These are phyloP conservation scores for Rosa persica DNA, from an alignment of 306 rosid species.

Conservation along the genomic window DNA sequence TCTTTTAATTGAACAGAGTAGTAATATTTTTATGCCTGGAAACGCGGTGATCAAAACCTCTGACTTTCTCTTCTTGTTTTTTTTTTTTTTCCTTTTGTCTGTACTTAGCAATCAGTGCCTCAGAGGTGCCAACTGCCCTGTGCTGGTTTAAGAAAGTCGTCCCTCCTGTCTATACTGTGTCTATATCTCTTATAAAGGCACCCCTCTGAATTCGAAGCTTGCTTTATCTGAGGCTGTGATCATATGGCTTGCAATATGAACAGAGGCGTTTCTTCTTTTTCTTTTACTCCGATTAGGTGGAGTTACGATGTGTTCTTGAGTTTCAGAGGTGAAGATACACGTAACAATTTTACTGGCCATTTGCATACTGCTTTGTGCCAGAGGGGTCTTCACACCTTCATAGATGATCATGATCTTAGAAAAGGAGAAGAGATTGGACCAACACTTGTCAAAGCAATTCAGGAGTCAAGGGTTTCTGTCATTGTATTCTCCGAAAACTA, in stretches of 20 bases:
- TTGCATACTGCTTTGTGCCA: conserved; percentile 1
- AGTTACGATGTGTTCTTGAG: conserved; percentile 17
- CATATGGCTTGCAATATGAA: neutral
- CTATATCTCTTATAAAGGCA: too few relatives aligned
- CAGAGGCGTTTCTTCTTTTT: neutral
- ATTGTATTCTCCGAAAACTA: neutral
- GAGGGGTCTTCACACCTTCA: conserved; percentile 16
- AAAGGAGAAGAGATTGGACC: conserved; percentile 12
- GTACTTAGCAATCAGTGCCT: neutral
- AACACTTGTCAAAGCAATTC: neutral
- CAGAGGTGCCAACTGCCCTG: neutral
- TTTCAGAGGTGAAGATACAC: conserved; percentile 10
- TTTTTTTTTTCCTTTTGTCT: neutral
- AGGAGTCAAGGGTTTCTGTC: neutral
- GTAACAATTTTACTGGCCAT: conserved; percentile 7
- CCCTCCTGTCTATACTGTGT: neutral
- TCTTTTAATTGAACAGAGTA: neutral
- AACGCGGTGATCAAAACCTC: too few relatives aligned
- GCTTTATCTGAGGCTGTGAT: neutral
- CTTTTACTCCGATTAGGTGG: neutral
- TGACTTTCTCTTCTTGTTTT: too few relatives aligned
- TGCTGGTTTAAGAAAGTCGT: neutral
- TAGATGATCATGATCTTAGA: conserved; percentile 1
- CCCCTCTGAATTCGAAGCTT: neutral
- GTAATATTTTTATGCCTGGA: too few relatives aligned